A percentile compares a stretch with the other conserved stretches of the same genome.
phyloP scores from a whole-genome alignment of 495 filamentous ascomycete genomes.

The Daldinia decipiens region DNA sequence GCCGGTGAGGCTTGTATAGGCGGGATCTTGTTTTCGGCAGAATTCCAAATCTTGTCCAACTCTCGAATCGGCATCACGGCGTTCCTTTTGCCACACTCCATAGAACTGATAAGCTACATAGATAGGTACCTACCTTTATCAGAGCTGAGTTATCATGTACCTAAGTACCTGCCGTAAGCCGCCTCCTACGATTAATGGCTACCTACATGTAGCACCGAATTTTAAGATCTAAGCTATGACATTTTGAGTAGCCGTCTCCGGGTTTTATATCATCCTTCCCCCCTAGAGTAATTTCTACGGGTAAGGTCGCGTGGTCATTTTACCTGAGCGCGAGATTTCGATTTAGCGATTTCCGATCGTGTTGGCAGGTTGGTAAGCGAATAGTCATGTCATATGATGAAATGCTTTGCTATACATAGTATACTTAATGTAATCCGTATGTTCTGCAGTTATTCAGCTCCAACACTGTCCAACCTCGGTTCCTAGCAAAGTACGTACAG shows the following conservation, averaged over 20 bases:
- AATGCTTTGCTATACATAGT: background rate
- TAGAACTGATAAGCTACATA: conserved; percentile 3
- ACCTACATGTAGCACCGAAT: conserved; percentile 9
- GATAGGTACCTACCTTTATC: too few species aligned
- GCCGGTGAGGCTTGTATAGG: conserved; percentile 25
- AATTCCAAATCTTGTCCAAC: conserved; percentile 26
- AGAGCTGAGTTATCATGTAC: background rate
- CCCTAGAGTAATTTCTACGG: conserved; percentile 6
- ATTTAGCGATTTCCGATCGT: conserved; percentile 4
- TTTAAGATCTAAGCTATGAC: conserved; percentile 22
- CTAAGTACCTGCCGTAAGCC: background rate
- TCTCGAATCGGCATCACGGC: conserved; percentile 13
- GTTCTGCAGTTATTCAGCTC: background rate
- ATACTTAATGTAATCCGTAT: background rate
- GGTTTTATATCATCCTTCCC: conserved; percentile 9
- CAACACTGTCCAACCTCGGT: background rate
- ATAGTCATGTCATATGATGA: conserved; percentile 13
- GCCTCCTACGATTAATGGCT: background rate
- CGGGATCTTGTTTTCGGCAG: conserved; percentile 31
- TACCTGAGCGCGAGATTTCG: conserved; percentile 31
- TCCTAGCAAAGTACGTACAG: background rate
- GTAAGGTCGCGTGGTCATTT: conserved; percentile 3
- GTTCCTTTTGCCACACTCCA: conserved; percentile 16
- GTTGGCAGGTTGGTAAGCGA: background rate
- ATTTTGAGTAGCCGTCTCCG: conserved; percentile 35